These are phyloP conservation scores for Turritis glabra DNA, from an alignment of 345 rosid species.

Conservation along the genomic window DNA sequence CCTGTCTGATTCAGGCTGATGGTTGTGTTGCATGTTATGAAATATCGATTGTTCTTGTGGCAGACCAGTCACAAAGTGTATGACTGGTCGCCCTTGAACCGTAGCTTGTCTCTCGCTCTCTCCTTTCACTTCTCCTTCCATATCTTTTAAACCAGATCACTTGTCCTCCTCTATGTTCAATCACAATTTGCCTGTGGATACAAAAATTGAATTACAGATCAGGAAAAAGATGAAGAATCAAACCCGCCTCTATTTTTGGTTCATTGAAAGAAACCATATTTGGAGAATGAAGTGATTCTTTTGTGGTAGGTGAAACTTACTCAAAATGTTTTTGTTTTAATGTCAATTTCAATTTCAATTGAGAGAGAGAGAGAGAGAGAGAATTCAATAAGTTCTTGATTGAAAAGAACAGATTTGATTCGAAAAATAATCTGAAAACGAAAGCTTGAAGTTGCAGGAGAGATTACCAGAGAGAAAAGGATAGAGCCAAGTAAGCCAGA, in stretches of 20 bases:
- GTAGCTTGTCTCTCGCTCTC: slow-evolving; percentile 11
- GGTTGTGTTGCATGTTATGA: slow-evolving; percentile 23
- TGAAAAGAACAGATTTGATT: slow-evolving; percentile 5
- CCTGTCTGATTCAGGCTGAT: slow-evolving; percentile 14
- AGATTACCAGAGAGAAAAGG: slow-evolving; percentile 19
- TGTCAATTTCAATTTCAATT: background rate
- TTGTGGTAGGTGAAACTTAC: slow-evolving; percentile 25
- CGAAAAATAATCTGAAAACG: slow-evolving; percentile 2
- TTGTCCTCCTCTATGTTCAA: slow-evolving; percentile 12
- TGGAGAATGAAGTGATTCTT: background rate
- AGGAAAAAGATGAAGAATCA: background rate
- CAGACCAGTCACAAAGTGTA: background rate
- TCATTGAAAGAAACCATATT: background rate
- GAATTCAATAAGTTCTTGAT: background rate
- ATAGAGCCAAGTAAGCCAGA: slow-evolving; percentile 24
- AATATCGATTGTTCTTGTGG: background rate
- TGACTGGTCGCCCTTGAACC: slow-evolving; percentile 2
- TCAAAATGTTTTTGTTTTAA: slow-evolving; percentile 1
- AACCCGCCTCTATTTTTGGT: background rate
- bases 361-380: background rate
- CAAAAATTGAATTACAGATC: slow-evolving; percentile 16
- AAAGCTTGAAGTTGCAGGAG: background rate
- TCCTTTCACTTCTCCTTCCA: slow-evolving; percentile 22
- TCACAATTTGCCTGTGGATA: slow-evolving; percentile 9
- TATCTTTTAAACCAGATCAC: background rate